These are phyloP conservation scores for Suillus spraguei DNA, from an alignment of 768 basidiomycete species.

Conservation along the genomic window DNA sequence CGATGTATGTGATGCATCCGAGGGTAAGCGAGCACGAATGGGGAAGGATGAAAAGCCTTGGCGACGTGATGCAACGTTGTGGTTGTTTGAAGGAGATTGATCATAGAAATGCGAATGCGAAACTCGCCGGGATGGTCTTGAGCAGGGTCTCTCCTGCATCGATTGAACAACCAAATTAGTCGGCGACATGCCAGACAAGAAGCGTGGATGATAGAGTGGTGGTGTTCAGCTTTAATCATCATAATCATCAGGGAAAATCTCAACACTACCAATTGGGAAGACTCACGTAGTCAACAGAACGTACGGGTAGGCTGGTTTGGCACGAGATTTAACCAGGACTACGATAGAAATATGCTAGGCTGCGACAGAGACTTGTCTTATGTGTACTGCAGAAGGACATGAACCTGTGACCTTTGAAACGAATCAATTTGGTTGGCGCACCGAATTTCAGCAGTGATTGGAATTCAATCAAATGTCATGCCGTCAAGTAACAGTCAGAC, in stretches of 20 bases:
- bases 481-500: not conserved
- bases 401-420: constrained; percentile 2
- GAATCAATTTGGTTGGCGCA: not conserved
- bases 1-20: constrained; percentile 3
- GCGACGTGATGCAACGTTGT: not conserved
- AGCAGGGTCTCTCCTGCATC: not conserved
- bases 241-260: not conserved
- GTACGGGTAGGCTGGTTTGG: not conserved
- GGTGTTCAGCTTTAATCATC: not conserved
- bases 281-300: constrained; percentile 2
- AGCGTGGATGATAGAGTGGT: not conserved
- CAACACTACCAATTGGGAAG: not conserved
- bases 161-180: not conserved
- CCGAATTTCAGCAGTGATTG: not conserved
- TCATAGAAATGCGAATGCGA: not conserved
- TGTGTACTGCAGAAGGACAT: not conserved
- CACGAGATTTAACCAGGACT: not conserved
- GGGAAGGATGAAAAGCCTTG: constrained; percentile 1
- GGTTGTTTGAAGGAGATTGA: not conserved
- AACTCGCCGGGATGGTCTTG: constrained; percentile 1
- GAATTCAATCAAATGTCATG: not conserved
- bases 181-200: not conserved
- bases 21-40: not conserved
- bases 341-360: not conserved
- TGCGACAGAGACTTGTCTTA: not conserved